These are phyloP conservation scores for Xylaria polymorpha DNA, from an alignment of 2,329 filamentous ascomycete genomes.

Conservation along the genomic window DNA sequence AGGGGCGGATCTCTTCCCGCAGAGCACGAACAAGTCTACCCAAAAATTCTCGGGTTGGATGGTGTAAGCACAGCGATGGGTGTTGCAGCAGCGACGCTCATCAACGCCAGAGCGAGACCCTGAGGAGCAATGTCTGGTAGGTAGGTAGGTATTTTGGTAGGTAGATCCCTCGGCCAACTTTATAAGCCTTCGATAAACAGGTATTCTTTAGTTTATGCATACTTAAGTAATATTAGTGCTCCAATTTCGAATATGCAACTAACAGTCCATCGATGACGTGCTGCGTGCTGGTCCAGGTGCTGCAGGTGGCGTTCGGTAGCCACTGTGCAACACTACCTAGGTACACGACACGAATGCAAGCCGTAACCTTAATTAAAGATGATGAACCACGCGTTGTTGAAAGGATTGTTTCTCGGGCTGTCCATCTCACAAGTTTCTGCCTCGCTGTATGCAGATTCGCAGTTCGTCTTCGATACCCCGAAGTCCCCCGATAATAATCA, in stretches of 20 bases:
- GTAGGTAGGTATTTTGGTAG: too few relatives aligned
- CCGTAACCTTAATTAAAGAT: slow-evolving; percentile 2
- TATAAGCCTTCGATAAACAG: background rate
- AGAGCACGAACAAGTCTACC: too few relatives aligned
- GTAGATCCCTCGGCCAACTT: too few relatives aligned
- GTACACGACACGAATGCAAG: background rate
- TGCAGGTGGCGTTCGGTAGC: too few relatives aligned
- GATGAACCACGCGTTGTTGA: slow-evolving; percentile 23
- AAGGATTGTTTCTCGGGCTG: slow-evolving; percentile 21
- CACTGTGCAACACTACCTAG: too few relatives aligned
- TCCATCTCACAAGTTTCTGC: slow-evolving; percentile 28
- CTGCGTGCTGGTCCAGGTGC: background rate
- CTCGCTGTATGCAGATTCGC: slow-evolving; percentile 30
- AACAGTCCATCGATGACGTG: background rate
- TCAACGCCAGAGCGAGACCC: too few relatives aligned
- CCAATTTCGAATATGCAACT: background rate
- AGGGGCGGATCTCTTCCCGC: too few relatives aligned
- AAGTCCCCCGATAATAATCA: slow-evolving; percentile 1
- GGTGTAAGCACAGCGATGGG: too few relatives aligned
- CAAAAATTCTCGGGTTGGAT: too few relatives aligned
- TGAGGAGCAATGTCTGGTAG: too few relatives aligned
- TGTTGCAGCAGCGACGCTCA: too few relatives aligned
- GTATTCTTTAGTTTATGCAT: too few relatives aligned
- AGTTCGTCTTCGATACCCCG: slow-evolving; percentile 26
- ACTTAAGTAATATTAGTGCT: background rate